Conservation (phyloP, 805 yeast genomes). For the Saturnispora zaruensis region DNA sequence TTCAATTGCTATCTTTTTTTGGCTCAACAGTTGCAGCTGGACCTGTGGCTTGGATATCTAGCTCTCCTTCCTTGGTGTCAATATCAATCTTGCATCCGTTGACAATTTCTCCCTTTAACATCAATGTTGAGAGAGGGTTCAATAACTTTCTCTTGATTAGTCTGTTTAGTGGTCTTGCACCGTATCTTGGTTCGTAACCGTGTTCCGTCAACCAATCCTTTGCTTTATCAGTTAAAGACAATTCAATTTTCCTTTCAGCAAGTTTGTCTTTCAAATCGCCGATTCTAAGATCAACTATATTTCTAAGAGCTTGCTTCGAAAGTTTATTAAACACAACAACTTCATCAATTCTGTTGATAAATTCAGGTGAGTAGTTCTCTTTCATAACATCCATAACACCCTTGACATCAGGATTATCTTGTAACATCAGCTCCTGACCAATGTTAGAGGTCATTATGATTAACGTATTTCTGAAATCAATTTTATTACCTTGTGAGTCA, state of each 20-base stretch:
- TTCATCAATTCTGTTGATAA: conserved; percentile 89
- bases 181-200: conserved; percentile 88
- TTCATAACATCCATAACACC: conserved; percentile 63
- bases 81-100: conserved; percentile 25
- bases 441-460: conserved; percentile 96
- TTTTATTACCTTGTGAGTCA: conserved; percentile 89
- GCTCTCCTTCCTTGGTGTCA: conserved; percentile 6
- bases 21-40: neutral
- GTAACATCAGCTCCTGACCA: conserved; percentile 81
- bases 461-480: conserved; percentile 89
- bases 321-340: conserved; percentile 88
- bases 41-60: conserved; percentile 3
- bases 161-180: conserved; percentile 94
- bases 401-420: conserved; percentile 54
- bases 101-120: conserved; percentile 73
- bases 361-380: conserved; percentile 83
- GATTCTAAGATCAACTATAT: conserved; percentile 79
- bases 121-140: conserved; percentile 75
- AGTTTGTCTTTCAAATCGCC: conserved; percentile 74
- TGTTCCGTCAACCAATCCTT: conserved; percentile 71
- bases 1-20: neutral
- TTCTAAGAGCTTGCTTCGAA: conserved; percentile 62
- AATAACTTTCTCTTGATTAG: conserved; percentile 74
- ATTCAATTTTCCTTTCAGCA: conserved; percentile 63
- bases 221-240: conserved; percentile 47